Evolutionary conservation across 345 rosid genomes (phyloP).

Genomic region (Euphorbia tirucalli): DNA sequence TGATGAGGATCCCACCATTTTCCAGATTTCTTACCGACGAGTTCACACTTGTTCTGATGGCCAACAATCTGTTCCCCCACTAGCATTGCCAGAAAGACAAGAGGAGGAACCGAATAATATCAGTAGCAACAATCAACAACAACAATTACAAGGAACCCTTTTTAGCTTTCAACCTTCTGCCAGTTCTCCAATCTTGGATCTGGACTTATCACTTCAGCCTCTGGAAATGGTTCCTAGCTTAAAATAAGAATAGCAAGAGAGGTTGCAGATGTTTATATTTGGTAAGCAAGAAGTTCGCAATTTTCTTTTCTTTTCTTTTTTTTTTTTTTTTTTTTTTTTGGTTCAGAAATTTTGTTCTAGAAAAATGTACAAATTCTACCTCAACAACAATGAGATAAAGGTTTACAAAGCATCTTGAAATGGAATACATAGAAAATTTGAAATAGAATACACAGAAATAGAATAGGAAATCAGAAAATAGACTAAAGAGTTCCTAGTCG

Average conservation of each 20-base stretch:
- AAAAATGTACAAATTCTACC: too few relatives aligned
- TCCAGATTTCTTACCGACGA: conserved; percentile 67
- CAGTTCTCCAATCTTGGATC: conserved; percentile 54
- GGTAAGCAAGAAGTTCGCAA: too few relatives aligned
- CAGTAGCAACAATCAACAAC: conserved; percentile 18
- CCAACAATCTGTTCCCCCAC: conserved; percentile 20
- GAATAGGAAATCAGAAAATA: too few relatives aligned
- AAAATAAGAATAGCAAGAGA: too few relatives aligned
- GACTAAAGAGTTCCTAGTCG: conserved; percentile 14
- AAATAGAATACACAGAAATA: too few relatives aligned
- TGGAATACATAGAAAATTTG: too few relatives aligned
- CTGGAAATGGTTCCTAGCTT: conserved; percentile 52
- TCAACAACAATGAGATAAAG: too few relatives aligned
- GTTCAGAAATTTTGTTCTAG: too few relatives aligned
- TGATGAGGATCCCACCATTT: conserved; percentile 52
- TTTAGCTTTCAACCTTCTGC: conserved; percentile 54
- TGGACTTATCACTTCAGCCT: conserved; percentile 51
- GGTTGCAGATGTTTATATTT: too few relatives aligned
- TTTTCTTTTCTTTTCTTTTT: too few relatives aligned
- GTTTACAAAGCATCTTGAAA: too few relatives aligned
- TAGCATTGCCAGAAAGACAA: conserved; percentile 52
- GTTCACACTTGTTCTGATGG: conserved; percentile 58
- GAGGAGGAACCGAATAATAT: conserved; percentile 32
- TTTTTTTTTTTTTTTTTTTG: too few relatives aligned
- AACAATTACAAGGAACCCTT: conserved; percentile 38